Base-by-base conservation (phyloP, 768 basidiomycete species). In the Lepiota brunneoincarnata region DNA sequence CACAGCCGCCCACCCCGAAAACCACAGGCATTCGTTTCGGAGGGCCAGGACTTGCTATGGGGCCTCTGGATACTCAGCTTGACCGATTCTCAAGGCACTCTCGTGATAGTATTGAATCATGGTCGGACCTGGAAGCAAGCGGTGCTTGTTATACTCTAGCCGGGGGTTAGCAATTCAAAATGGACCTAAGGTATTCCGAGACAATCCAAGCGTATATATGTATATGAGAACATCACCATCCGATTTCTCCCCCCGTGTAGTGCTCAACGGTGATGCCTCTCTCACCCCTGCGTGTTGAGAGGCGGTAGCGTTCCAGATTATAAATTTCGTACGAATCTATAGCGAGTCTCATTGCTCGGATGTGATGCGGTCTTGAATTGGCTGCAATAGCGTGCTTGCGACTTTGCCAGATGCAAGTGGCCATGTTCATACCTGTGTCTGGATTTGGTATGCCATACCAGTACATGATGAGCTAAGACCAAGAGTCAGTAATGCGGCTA, bases 391-490 rank as follows among this genome's bases (percentile, higher is more conserved):
- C 96, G 57, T 93, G 88, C 59, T 80, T 79, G 5, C 94, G 84
- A 38, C 89, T 91, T 70, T 89, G 86, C 95, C 96, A 98, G 38
- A 98, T 87, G 72, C 95, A 98, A 15, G 94, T 97, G 6, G 95
- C 93, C 50, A 97, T 82, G 68, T 98, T 98, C 70, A 89, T 75
- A 1, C 93, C 86, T 0, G 89, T 89, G 35, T 75, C 66, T 45
- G 78, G 78, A 60, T 91, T 73, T 1, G 94, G 94, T 26, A 87
- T 78, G 9, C 94, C 94, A 61, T 93, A 95, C 95, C 96, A 98
- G 68, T 98, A 98, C 66, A 95, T 75, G 48, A 97, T 80, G 28
- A 98, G 75, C 82, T 91, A 44, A 24, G 37, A 14, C 18, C 40
- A 51, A 56, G 17, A 26, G 38, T 64, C 47, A 59, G 58, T 39